These are phyloP conservation scores for Blastobotrys aristatus DNA, from an alignment of 1,139 yeast species.

Conservation along the genomic window DNA sequence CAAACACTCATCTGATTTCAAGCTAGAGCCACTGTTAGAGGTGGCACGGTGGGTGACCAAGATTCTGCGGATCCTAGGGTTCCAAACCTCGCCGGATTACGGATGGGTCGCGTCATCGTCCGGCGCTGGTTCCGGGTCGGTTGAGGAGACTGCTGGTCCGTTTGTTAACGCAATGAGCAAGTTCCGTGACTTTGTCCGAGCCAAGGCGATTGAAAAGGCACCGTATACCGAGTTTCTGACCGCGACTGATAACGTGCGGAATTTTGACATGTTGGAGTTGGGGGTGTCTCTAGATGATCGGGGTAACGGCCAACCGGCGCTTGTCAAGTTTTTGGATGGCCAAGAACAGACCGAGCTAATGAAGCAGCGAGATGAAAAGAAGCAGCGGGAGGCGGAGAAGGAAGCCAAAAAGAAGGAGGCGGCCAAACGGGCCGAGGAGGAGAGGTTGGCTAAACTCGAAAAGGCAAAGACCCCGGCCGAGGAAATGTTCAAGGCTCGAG, in stretches of 20 bases:
- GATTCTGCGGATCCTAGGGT: constrained; percentile 69
- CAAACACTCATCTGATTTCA: constrained; percentile 46
- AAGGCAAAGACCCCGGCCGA: constrained; percentile 66
- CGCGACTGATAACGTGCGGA: constrained; percentile 56
- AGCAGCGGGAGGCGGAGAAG: constrained; percentile 48
- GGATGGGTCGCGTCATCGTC: constrained; percentile 63
- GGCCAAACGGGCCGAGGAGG: constrained; percentile 39
- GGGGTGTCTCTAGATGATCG: constrained; percentile 90
- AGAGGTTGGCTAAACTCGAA: constrained; percentile 55
- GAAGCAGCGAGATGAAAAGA: constrained; percentile 54
- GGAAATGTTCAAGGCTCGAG: constrained; percentile 57
- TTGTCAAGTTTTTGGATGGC: constrained; percentile 70
- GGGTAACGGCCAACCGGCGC: constrained; percentile 65
- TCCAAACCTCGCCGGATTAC: constrained; percentile 63
- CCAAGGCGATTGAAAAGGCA: constrained; percentile 62
- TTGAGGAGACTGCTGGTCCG: constrained; percentile 71
- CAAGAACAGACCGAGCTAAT: constrained; percentile 65
- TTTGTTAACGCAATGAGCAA: constrained; percentile 69
- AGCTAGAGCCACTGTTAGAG: constrained; percentile 61
- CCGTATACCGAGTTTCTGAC: constrained; percentile 51
- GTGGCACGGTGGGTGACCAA: constrained; percentile 66
- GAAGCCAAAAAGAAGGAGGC: constrained; percentile 38
- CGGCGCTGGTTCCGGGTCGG: constrained; percentile 21
- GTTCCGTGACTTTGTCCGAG: constrained; percentile 79
- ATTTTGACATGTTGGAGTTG: constrained; percentile 58